phyloP scores from a whole-genome alignment of 1,284 basidiomycete genomes.

The Microbotryum violaceum region DNA sequence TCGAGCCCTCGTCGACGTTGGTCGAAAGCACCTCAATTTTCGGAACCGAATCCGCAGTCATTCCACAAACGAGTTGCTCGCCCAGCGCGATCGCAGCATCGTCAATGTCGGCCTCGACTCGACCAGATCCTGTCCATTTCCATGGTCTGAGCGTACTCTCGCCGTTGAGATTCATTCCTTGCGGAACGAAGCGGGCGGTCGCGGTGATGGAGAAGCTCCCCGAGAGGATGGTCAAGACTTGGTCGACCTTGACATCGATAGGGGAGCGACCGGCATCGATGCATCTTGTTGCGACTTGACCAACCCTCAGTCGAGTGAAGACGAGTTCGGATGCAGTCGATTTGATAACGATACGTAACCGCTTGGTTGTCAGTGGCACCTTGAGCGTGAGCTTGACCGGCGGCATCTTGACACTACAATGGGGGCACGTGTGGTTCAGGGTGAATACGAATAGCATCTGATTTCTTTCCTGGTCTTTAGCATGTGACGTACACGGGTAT shows the following conservation, averaged over 20 bases:
- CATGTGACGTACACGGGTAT: slow-evolving; percentile 14
- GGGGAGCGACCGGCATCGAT: slow-evolving; percentile 9
- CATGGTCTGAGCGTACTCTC: not conserved
- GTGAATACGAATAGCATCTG: not conserved
- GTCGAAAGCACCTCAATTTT: slow-evolving; percentile 2
- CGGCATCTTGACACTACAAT: slow-evolving; percentile 11
- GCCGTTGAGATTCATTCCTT: not conserved
- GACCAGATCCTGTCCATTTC: slow-evolving; percentile 4
- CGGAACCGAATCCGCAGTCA: not conserved
- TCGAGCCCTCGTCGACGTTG: slow-evolving; percentile 5
- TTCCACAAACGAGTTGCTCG: not conserved
- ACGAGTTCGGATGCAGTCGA: slow-evolving; percentile 15
- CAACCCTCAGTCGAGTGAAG: slow-evolving; percentile 6
- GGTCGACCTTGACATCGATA: slow-evolving; percentile 1
- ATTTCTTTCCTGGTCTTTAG: not conserved
- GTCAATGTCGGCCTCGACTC: slow-evolving; percentile 7
- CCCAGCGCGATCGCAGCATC: not conserved
- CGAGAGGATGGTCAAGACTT: slow-evolving; percentile 6
- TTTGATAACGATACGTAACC: slow-evolving; percentile 4
- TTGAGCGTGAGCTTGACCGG: slow-evolving; percentile 5
- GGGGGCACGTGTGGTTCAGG: not conserved
- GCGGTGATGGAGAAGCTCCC: slow-evolving; percentile 8
- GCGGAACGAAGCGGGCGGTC: not conserved
- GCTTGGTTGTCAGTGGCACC: not conserved
- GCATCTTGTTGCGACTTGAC: not conserved